Evolutionary conservation across 306 rosid species (phyloP).

Genomic region (Rubus idaeus): DNA sequence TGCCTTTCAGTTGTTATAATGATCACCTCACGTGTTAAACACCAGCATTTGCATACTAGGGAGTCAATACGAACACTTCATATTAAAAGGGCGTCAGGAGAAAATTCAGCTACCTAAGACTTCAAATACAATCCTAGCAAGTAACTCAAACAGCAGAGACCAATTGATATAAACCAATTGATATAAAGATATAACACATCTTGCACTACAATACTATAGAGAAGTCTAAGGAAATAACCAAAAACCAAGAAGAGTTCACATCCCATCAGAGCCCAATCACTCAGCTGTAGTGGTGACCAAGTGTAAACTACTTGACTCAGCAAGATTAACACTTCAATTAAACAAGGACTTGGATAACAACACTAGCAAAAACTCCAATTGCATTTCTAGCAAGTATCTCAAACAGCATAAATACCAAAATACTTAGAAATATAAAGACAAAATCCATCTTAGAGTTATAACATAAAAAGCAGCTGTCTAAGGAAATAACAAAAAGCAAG

Average conservation of each 20-base stretch:
- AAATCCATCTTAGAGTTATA: background rate
- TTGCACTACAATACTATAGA: background rate
- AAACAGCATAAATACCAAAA: constrained; percentile 1
- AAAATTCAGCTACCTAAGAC: background rate
- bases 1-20: background rate
- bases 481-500: background rate
- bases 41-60: background rate
- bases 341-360: background rate
- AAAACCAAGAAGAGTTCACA: background rate
- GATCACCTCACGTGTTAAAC: background rate
- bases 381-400: constrained; percentile 6
- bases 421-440: constrained; percentile 1
- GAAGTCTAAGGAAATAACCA: background rate
- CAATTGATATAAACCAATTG: no score
- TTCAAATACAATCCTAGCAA: background rate
- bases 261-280: background rate
- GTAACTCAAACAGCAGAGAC: background rate
- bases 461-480: constrained; percentile 2
- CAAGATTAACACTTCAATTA: background rate
- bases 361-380: background rate
- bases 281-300: background rate
- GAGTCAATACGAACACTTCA: no score
- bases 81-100: background rate
- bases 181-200: background rate
- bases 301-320: background rate